These are phyloP conservation scores for Hansenula lynferdii DNA, from an alignment of 1,139 yeast genomes.

Conservation along the genomic window DNA sequence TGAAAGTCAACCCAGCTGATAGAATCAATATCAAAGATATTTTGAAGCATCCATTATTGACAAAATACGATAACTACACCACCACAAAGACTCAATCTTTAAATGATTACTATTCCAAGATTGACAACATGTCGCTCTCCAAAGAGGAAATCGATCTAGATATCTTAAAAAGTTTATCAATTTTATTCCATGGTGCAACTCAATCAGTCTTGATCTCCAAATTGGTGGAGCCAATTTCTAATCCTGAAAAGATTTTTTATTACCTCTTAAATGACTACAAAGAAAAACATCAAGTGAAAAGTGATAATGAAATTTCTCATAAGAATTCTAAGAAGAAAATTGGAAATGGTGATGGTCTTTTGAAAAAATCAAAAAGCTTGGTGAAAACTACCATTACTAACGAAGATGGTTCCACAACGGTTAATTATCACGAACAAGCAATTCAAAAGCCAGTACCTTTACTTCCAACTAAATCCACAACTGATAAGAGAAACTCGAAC, in stretches of 20 bases:
- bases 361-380: constrained; percentile 43
- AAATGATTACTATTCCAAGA: constrained; percentile 20
- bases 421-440: constrained; percentile 21
- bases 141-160: constrained; percentile 69
- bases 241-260: constrained; percentile 88
- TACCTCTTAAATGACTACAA: constrained; percentile 79
- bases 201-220: constrained; percentile 54
- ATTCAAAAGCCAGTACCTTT: constrained; percentile 8
- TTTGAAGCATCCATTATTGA: constrained; percentile 71
- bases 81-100: constrained; percentile 21
- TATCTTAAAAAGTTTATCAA: constrained; percentile 78
- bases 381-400: constrained; percentile 41
- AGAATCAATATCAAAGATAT: constrained; percentile 76
- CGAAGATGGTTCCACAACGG: constrained; percentile 30
- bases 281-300: constrained; percentile 52
- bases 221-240: constrained; percentile 53
- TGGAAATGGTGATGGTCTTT: constrained; percentile 20
- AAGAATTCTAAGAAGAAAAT: constrained; percentile 17
- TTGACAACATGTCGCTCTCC: constrained; percentile 22
- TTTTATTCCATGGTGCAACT: constrained; percentile 86
- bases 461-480: constrained; percentile 10
- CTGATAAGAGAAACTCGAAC: neutral
- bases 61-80: constrained; percentile 46
- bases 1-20: constrained; percentile 71
- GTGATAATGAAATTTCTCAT: constrained; percentile 11